phyloP scores from a whole-genome alignment of 2,329 filamentous ascomycete genomes.

The Talaromyces albobiverticillius region DNA sequence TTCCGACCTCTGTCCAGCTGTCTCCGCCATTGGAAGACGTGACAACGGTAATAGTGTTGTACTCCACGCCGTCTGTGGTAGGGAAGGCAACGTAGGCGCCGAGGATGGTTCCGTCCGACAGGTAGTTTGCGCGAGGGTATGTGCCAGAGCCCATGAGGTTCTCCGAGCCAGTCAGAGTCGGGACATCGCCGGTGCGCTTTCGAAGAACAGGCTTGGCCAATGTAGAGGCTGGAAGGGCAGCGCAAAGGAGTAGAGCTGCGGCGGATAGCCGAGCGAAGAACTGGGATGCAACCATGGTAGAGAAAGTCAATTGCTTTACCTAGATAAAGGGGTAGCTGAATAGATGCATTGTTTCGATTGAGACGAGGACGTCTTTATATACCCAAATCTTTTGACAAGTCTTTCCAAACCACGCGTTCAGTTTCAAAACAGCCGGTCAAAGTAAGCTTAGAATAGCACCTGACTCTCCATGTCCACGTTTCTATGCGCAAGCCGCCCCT shows the following conservation, averaged over 20 bases:
- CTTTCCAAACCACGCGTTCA: too few species aligned
- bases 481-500: background rate
- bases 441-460: too few species aligned
- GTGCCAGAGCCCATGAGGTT: background rate
- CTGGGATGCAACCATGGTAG: background rate
- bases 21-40: background rate
- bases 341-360: background rate
- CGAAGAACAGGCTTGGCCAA: background rate
- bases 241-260: constrained; percentile 1
- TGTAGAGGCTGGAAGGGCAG: background rate
- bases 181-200: background rate
- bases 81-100: background rate
- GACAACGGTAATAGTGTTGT: background rate
- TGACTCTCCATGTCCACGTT: too few species aligned
- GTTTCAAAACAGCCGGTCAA: too few species aligned
- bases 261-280: constrained; percentile 3
- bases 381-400: too few species aligned
- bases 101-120: constrained; percentile 4
- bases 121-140: constrained; percentile 7
- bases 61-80: background rate
- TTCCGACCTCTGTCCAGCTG: background rate
- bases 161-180: background rate
- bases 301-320: background rate
- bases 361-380: background rate
- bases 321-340: background rate